Base-by-base conservation (phyloP, 139 green algal species). In the Chlamydomonas urium region DNA sequence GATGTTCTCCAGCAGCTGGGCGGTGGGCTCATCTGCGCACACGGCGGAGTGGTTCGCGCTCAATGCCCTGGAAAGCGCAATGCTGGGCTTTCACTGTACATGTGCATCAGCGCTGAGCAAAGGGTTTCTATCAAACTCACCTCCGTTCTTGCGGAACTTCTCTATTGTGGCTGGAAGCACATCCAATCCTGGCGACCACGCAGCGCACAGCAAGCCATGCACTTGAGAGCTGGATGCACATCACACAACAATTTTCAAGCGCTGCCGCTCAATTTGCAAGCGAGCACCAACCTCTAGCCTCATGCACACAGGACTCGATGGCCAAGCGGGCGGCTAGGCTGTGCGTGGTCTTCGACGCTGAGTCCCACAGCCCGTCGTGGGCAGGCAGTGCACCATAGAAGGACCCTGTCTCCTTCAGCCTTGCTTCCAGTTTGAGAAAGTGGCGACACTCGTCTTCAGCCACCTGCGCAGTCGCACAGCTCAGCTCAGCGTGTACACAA, bases 231-330 rank as follows among this genome's bases (percentile, higher is more conserved):
- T n/a, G n/a, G n/a, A n/a, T n/a, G n/a, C n/a, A n/a, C n/a, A n/a
- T n/a, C n/a, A n/a, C n/a, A n/a, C n/a, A n/a, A n/a, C n/a, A n/a
- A n/a, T n/a, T n/a, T n/a, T n/a, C n/a, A n/a, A n/a, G n/a, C n/a
- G n/a, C n/a, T n/a, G n/a, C n/a, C n/a, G n/a, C n/a, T n/a, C n/a
- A n/a, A n/a, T n/a, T n/a, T n/a, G n/a, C n/a, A n/a, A n/a, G n/a
- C n/a, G n/a, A n/a, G n/a, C n/a, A n/a, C n/a, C n/a, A n/a, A 1
- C 92, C 89, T 1, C 88, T 66, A 3, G 87, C 87, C 61, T 98
- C 94, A 71, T 98, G 94, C 10, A 92, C 87, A 76, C 87, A 94
- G 78, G 96, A 91, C 83, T 98, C 94, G 32, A 98, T 81, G 0
- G 89, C 91, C 24, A 98, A 81, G 1, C 94, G 82, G 0, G 90